Percentiles rank a stretch among this genome's conserved stretches.
Conservation (phyloP, 2,329 filamentous ascomycete genomes). For the Parastagonospora avenae region DNA sequence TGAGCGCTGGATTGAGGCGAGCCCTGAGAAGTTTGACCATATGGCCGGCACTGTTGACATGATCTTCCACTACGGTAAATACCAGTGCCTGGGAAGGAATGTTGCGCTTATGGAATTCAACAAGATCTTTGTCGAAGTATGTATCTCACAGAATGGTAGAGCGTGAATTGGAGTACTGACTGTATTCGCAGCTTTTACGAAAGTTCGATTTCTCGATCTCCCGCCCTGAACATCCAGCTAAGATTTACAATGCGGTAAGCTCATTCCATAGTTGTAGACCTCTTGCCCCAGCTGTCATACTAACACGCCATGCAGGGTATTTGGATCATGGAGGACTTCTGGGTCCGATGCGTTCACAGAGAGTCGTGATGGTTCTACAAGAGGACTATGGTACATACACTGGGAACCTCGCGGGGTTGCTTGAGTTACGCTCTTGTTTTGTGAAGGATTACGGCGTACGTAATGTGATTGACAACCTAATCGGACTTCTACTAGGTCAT, state of each 20-base stretch:
- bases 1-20: conserved; percentile 35
- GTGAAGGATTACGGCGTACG: too few species aligned
- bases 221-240: conserved; percentile 5
- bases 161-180: neutral
- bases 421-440: too few species aligned
- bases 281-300: neutral
- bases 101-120: conserved; percentile 39
- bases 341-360: conserved; percentile 6
- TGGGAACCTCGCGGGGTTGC: too few species aligned
- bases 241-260: conserved; percentile 12
- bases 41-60: conserved; percentile 29
- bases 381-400: too few species aligned
- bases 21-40: conserved; percentile 29
- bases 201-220: conserved; percentile 13
- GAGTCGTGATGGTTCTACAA: neutral
- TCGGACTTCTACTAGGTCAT: too few species aligned
- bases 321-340: conserved; percentile 17
- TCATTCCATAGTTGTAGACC: too few species aligned
- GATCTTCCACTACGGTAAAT: conserved; percentile 34
- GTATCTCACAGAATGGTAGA: too few species aligned
- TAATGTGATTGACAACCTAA: too few species aligned
- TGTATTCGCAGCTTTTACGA: conserved; percentile 6
- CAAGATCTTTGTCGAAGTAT: conserved; percentile 35
- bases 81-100: conserved; percentile 29
- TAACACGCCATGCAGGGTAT: conserved; percentile 11